These are phyloP conservation scores for Peronospora belbahrii DNA, from an alignment of 352 stramenopile species.

Conservation along the genomic window DNA sequence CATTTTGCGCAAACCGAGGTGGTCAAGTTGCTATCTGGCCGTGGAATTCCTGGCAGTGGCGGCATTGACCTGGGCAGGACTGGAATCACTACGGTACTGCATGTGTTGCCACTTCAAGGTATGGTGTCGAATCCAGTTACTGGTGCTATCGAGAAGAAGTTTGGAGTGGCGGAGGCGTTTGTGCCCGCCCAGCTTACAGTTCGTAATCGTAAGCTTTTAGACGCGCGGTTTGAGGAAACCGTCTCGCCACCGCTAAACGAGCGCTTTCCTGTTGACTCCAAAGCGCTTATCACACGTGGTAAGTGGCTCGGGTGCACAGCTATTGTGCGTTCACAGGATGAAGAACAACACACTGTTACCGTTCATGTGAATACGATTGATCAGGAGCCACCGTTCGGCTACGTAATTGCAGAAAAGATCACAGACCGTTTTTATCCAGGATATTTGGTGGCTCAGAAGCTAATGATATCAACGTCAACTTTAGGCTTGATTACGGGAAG, in stretches of 20 bases:
- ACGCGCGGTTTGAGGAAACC: constrained; percentile 91
- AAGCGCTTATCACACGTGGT: constrained; percentile 85
- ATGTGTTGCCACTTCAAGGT: constrained; percentile 84
- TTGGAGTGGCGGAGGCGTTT: constrained; percentile 90
- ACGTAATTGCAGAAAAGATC: constrained; percentile 89
- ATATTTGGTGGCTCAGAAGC: constrained; percentile 77
- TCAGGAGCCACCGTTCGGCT: constrained; percentile 92
- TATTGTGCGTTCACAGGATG: constrained; percentile 46
- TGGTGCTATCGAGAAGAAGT: constrained; percentile 93
- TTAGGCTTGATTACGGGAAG: constrained; percentile 92
- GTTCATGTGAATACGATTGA: constrained; percentile 91
- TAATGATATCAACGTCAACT: constrained; percentile 88
- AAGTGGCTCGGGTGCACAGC: constrained; percentile 89
- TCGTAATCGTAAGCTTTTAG: constrained; percentile 85
- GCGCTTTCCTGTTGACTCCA: constrained; percentile 83
- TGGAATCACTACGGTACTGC: constrained; percentile 54
- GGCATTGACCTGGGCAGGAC: constrained; percentile 89
- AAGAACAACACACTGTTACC: constrained; percentile 77
- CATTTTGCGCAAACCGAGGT: constrained; percentile 63
- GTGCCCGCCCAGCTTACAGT: constrained; percentile 95
- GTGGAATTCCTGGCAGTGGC: constrained; percentile 78
- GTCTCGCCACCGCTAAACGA: constrained; percentile 74
- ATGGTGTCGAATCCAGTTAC: constrained; percentile 93
- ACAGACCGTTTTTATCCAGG: constrained; percentile 82
- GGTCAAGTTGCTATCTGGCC: constrained; percentile 61